These are phyloP conservation scores for Yarrowia porcina DNA, from an alignment of 805 yeast genomes.

Conservation along the genomic window DNA sequence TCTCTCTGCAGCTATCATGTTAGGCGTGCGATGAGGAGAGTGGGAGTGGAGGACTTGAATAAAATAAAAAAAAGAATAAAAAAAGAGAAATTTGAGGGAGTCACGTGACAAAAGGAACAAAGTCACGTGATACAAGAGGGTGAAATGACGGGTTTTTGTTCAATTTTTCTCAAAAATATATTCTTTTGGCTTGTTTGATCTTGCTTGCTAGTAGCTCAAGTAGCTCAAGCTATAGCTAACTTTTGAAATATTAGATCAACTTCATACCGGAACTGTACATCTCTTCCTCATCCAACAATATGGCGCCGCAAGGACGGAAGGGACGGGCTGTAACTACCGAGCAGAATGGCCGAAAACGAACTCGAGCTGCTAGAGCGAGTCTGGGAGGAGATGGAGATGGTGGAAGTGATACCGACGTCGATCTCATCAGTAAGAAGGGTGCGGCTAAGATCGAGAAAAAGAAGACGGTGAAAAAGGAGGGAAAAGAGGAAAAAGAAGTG, in stretches of 20 bases:
- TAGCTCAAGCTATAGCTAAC: too few relatives aligned
- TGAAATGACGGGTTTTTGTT: too few relatives aligned
- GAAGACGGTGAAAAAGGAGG: not conserved
- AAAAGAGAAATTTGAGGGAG: too few relatives aligned
- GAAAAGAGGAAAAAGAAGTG: too few relatives aligned
- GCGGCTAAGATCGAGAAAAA: not conserved
- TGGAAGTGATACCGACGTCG: not conserved
- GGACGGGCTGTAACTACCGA: not conserved
- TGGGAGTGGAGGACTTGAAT: not conserved
- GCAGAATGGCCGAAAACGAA: not conserved
- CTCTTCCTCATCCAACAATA: not conserved
- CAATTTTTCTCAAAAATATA: too few relatives aligned
- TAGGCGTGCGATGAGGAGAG: conserved; percentile 2
- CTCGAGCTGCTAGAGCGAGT: not conserved
- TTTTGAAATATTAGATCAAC: too few relatives aligned
- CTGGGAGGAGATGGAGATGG: not conserved
- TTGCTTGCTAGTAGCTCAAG: too few relatives aligned
- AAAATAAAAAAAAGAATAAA: too few relatives aligned
- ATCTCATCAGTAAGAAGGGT: not conserved
- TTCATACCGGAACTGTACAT: not conserved
- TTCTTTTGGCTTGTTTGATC: too few relatives aligned
- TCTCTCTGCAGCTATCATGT: not conserved
- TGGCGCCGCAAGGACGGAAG: conserved; percentile 17
- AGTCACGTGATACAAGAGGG: too few relatives aligned
- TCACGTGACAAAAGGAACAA: too few relatives aligned